These are phyloP conservation scores for Neonectria sp. DNA, from an alignment of 2,329 filamentous ascomycete species.

Conservation along the genomic window DNA sequence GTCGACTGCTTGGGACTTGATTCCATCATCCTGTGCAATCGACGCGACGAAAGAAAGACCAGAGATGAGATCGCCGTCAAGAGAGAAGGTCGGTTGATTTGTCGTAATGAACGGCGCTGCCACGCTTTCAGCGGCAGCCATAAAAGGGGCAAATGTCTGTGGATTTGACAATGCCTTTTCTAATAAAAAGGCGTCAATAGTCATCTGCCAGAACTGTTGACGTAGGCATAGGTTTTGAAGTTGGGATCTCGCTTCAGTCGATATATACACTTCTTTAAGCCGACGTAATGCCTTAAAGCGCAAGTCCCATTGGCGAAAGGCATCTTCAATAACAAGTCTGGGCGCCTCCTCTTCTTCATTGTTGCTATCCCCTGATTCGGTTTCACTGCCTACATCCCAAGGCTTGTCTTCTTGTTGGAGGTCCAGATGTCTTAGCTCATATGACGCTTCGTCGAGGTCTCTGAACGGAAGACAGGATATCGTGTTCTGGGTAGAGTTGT, in stretches of 20 bases:
- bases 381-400: not conserved
- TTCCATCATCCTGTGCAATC: not conserved
- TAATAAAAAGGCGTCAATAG: constrained; percentile 4
- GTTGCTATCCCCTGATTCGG: constrained; percentile 18
- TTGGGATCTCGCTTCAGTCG: constrained; percentile 15
- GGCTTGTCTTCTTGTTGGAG: not conserved
- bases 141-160: constrained; percentile 1
- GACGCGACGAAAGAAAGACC: not conserved
- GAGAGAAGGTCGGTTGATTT: not conserved
- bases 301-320: constrained; percentile 15
- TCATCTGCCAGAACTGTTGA: constrained; percentile 34
- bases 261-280: not conserved
- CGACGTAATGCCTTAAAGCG: constrained; percentile 26
- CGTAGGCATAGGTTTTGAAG: constrained; percentile 23
- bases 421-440: constrained; percentile 30
- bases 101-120: constrained; percentile 13
- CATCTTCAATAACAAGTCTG: constrained; percentile 9
- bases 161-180: not conserved
- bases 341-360: not conserved
- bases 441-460: constrained; percentile 37
- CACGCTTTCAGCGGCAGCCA: constrained; percentile 25
- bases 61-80: no score
- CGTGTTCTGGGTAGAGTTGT: not conserved
- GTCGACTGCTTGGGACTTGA: constrained; percentile 24
- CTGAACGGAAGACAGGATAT: constrained; percentile 25